phyloP scores from a whole-genome alignment of 2,329 filamentous ascomycete genomes.

The Paecilomyces variotii region DNA sequence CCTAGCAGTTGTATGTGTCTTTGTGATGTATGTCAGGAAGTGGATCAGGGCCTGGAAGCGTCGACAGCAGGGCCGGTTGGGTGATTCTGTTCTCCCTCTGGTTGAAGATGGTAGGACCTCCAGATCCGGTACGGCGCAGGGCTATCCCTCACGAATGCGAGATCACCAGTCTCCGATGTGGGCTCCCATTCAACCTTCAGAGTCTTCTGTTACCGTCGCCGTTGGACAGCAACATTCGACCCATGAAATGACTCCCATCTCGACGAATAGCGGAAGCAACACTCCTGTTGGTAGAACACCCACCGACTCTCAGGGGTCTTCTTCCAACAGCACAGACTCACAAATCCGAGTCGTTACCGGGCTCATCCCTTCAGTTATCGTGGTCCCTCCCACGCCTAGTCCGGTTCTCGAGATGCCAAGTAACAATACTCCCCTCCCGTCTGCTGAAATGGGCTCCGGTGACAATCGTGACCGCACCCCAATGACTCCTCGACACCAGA shows the following conservation, averaged over 20 bases:
- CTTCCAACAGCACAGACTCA: not conserved
- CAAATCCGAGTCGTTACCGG: not conserved
- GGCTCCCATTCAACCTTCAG: slow-evolving; percentile 14
- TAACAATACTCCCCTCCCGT: not conserved
- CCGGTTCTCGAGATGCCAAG: not conserved
- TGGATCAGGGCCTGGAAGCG: slow-evolving; percentile 9
- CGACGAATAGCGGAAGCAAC: not conserved
- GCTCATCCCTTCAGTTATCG: not conserved
- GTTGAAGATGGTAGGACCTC: slow-evolving; percentile 12
- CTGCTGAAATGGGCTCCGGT: not conserved
- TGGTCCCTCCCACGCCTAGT: not conserved
- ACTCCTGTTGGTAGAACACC: not conserved
- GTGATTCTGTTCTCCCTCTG: slow-evolving; percentile 11
- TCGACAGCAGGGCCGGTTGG: slow-evolving; percentile 6
- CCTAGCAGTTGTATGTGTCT: slow-evolving; percentile 12
- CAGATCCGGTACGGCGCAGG: slow-evolving; percentile 9
- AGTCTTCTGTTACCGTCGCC: slow-evolving; percentile 14
- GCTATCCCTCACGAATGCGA: slow-evolving; percentile 4
- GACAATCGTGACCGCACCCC: not conserved
- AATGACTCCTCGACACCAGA: too few relatives aligned
- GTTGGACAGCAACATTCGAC: slow-evolving; percentile 9
- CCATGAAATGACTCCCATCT: slow-evolving; percentile 1
- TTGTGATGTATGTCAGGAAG: slow-evolving; percentile 15
- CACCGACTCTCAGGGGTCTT: not conserved
- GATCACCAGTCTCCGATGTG: slow-evolving; percentile 23